Percentiles rank a stretch among this genome's conserved stretches.
Evolutionary conservation across 225 moss, liverwort and hornwort species (phyloP).

Genomic region (Physcomitrium patens): DNA sequence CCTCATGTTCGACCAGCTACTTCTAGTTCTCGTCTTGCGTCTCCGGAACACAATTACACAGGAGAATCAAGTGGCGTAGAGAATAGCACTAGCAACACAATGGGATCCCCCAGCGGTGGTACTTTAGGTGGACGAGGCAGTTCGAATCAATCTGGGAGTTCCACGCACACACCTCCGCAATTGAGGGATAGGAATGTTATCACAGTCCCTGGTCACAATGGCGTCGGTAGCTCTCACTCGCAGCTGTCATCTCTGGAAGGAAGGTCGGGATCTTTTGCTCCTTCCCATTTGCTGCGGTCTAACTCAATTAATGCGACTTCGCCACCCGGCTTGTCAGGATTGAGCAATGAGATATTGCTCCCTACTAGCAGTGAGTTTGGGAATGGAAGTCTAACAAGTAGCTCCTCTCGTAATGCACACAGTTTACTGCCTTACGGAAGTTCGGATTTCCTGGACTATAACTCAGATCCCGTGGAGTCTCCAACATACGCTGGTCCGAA

Average conservation of each 20-base stretch:
- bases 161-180: conserved; percentile 47
- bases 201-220: conserved; percentile 19
- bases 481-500: conserved; percentile 29
- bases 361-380: conserved; percentile 34
- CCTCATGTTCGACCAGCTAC: conserved; percentile 37
- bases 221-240: conserved; percentile 14
- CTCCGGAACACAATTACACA: conserved; percentile 27
- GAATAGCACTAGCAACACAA: conserved; percentile 26
- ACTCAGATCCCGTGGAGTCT: conserved; percentile 33
- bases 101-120: conserved; percentile 23
- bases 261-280: conserved; percentile 37
- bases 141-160: conserved; percentile 29
- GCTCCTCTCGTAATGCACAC: conserved; percentile 39
- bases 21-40: conserved; percentile 30
- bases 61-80: conserved; percentile 38
- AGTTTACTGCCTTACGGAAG: conserved; percentile 45
- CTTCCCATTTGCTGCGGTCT: conserved; percentile 37
- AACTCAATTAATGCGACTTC: conserved; percentile 32
- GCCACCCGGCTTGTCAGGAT: conserved; percentile 37
- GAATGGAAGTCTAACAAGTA: conserved; percentile 37
- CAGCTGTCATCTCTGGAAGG: conserved; percentile 37
- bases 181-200: conserved; percentile 33
- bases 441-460: conserved; percentile 41
- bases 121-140: conserved; percentile 25
- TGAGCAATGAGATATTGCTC: conserved; percentile 32